phyloP scores from a whole-genome alignment of 352 stramenopile genomes.

The Peronospora destructor region DNA sequence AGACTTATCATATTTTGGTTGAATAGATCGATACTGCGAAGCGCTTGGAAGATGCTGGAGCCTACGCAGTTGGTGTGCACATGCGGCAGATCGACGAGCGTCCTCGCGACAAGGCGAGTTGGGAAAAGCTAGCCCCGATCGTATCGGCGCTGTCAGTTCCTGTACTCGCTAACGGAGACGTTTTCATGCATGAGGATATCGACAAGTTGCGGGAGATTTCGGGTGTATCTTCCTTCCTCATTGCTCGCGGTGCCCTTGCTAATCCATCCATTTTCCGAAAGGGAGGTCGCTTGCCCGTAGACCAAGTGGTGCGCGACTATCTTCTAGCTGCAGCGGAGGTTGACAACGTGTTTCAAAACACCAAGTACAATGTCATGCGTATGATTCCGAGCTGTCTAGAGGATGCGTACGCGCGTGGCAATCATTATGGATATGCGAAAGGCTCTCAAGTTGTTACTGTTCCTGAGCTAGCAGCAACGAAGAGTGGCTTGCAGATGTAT shows the following conservation, averaged over 20 bases:
- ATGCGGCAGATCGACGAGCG: constrained; percentile 59
- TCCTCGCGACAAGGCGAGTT: constrained; percentile 59
- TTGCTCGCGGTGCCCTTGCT: constrained; percentile 70
- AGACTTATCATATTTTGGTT: neutral
- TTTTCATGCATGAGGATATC: constrained; percentile 74
- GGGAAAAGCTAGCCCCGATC: constrained; percentile 58
- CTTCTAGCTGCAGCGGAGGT: constrained; percentile 65
- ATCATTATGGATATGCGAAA: constrained; percentile 24
- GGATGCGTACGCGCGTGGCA: constrained; percentile 25
- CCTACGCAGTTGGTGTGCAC: constrained; percentile 65
- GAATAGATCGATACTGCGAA: constrained; percentile 59
- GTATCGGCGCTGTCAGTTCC: constrained; percentile 70
- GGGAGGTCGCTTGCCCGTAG: constrained; percentile 52
- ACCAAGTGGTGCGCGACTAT: constrained; percentile 64
- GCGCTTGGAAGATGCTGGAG: constrained; percentile 56
- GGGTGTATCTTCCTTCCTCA: constrained; percentile 67
- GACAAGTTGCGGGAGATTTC: constrained; percentile 50
- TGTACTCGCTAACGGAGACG: constrained; percentile 85
- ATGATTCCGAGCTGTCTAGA: constrained; percentile 73
- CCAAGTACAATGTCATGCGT: constrained; percentile 86
- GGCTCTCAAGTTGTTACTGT: constrained; percentile 39
- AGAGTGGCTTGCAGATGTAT: constrained; percentile 67
- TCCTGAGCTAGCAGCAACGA: constrained; percentile 48
- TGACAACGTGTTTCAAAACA: constrained; percentile 87
- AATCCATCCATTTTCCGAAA: constrained; percentile 82